Base-by-base conservation (phyloP, 139 green algal species). In the Chlorella sp. region DNA sequence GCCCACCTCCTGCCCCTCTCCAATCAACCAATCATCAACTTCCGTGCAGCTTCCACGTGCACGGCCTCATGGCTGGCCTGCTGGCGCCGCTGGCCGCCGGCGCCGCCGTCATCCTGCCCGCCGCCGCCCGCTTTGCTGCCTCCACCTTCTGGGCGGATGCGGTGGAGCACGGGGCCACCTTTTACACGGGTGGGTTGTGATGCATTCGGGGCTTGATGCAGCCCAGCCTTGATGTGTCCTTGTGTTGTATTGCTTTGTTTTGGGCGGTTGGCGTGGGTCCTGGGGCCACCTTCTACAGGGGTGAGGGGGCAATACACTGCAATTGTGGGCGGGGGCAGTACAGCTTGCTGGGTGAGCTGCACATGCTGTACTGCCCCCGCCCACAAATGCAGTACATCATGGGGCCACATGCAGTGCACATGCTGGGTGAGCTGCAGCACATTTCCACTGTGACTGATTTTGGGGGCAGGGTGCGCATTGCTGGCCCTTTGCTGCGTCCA, bases 11-110 rank as follows among this genome's bases (percentile, higher is more conserved):
- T 57, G 48, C 48, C 48, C 48, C 48, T 9, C 9, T 57, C 48
- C 9, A 9, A 9, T 57, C 48, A 5, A 9, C n/a, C n/a, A n/a
- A n/a, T n/a, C n/a, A n/a, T n/a, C n/a, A n/a, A n/a, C n/a, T n/a
- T n/a, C 48, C 48, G 48, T 9, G 48, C 48, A 57, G 48, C 0
- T 99, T 99, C 94, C 97, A 99, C 93, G 96, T 99, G 81, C 96
- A 98, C 84, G 97, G 97, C 28, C 92, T 99, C 32, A 97, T 98
- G 93, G 94, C 93, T 73, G 95, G 94, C 36, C 91, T 98, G 78
- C 90, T 98, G 76, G 89, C 97, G 0, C 93, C 96, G 15, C 91
- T 98, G 77, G 86, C 94, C 0, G 92, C 96, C 0, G 91, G 96
- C 15, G 93, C 88, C 0, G 53, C 91, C 21, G 91, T 96, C 22